Percentiles rank a stretch among this genome's conserved stretches.
Evolutionary conservation across 495 filamentous ascomycete species (phyloP).

Genomic region (Penicillium verhagenii): DNA sequence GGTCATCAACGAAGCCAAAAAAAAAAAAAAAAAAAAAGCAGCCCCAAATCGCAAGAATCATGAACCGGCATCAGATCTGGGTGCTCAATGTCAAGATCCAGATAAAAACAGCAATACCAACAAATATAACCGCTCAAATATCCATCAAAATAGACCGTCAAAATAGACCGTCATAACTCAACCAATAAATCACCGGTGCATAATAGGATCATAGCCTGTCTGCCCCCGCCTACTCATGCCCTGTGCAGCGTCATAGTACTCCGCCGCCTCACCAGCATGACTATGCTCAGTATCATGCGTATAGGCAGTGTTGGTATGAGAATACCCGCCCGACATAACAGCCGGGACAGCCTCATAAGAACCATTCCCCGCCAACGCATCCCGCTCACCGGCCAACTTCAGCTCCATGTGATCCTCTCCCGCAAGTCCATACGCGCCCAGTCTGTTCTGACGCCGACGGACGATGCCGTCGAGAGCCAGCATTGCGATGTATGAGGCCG

Average conservation of each 20-base stretch:
- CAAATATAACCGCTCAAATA: conserved; percentile 7
- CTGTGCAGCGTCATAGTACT: conserved; percentile 29
- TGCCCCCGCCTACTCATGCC: conserved; percentile 15
- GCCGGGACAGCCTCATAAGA: conserved; percentile 14
- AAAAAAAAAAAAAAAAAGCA: not conserved
- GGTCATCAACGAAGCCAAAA: not conserved
- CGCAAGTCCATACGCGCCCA: conserved; percentile 50
- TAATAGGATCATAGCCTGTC: conserved; percentile 37
- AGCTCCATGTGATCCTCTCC: conserved; percentile 29
- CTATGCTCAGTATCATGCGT: conserved; percentile 12
- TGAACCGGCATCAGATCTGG: no score
- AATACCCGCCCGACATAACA: conserved; percentile 3
- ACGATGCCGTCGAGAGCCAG: conserved; percentile 53
- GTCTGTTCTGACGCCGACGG: conserved; percentile 37
- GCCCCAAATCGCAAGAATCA: not conserved
- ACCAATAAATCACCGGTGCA: conserved; percentile 27
- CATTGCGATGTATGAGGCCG: conserved; percentile 45
- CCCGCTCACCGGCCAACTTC: conserved; percentile 32
- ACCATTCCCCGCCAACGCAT: conserved; percentile 1
- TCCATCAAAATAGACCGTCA: not conserved
- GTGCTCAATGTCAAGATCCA: no score
- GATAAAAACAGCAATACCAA: conserved; percentile 39
- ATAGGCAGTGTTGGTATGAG: conserved; percentile 11
- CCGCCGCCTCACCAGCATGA: conserved; percentile 28
- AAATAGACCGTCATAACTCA: no score